phyloP scores from a whole-genome alignment of 345 rosid species.

The Sonneratia alba region DNA sequence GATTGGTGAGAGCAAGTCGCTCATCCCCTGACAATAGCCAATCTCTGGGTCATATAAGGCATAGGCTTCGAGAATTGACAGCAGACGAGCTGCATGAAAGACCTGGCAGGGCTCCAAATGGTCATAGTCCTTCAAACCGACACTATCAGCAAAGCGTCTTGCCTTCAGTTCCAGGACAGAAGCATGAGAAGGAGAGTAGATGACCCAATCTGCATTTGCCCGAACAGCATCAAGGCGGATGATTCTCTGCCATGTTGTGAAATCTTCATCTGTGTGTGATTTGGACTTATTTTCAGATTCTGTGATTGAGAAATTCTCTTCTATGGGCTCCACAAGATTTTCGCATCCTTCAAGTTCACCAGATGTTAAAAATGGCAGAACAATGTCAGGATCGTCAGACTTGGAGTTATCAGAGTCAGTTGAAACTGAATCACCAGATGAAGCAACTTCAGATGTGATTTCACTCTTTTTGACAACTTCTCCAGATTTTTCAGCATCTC shows the following conservation, averaged over 20 bases:
- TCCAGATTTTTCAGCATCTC: slow-evolving; percentile 15
- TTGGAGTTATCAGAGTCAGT: slow-evolving; percentile 48
- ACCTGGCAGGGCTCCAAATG: slow-evolving; percentile 73
- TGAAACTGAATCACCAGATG: slow-evolving; percentile 40
- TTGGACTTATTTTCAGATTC: slow-evolving; percentile 22
- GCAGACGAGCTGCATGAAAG: slow-evolving; percentile 78
- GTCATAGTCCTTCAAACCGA: slow-evolving; percentile 67
- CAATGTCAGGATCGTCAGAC: slow-evolving; percentile 43
- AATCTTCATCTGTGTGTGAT: slow-evolving; percentile 52
- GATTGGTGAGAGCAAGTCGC: slow-evolving; percentile 79
- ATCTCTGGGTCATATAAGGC: slow-evolving; percentile 74
- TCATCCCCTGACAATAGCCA: slow-evolving; percentile 93
- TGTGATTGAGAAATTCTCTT: slow-evolving; percentile 22
- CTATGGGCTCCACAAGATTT: slow-evolving; percentile 16
- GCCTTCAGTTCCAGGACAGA: slow-evolving; percentile 48
- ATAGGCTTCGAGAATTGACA: slow-evolving; percentile 82
- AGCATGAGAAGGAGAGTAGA: slow-evolving; percentile 65
- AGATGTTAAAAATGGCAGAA: slow-evolving; percentile 22
- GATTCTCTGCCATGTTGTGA: slow-evolving; percentile 78
- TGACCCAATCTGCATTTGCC: slow-evolving; percentile 70
- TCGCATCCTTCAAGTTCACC: slow-evolving; percentile 25
- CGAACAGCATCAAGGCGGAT: slow-evolving; percentile 90
- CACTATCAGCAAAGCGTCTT: slow-evolving; percentile 41
- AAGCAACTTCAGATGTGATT: slow-evolving; percentile 35
- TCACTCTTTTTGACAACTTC: slow-evolving; percentile 34